Conservation (phyloP, 225 moss, liverwort and hornwort species). For the Physcomitrellopsis africana region DNA sequence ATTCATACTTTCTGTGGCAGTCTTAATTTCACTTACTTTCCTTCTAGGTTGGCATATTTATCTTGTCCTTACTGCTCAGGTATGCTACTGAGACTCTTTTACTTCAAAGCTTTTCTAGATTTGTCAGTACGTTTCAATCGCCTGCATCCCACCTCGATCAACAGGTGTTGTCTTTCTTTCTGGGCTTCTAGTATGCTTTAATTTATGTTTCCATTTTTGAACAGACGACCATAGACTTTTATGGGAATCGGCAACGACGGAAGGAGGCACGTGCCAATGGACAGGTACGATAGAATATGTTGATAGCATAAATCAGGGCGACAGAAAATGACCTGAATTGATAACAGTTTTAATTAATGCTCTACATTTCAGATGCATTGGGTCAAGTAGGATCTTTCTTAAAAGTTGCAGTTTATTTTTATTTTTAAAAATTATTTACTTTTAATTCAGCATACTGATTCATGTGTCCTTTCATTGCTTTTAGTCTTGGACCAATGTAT, state of each 20-base stretch:
- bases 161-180: not conserved
- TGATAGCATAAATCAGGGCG: not conserved
- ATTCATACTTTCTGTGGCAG: slow-evolving; percentile 81
- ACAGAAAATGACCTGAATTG: not conserved
- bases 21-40: slow-evolving; percentile 66
- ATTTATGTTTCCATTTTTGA: slow-evolving; percentile 17
- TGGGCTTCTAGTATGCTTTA: not conserved
- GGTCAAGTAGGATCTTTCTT: not conserved
- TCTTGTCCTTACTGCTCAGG: slow-evolving; percentile 80
- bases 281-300: slow-evolving; percentile 48
- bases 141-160: slow-evolving; percentile 7
- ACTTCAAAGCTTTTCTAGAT: not conserved
- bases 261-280: slow-evolving; percentile 66
- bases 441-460: slow-evolving; percentile 5
- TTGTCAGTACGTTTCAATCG: slow-evolving; percentile 7
- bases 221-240: slow-evolving; percentile 92
- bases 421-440: not conserved
- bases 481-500: slow-evolving; percentile 75
- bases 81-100: slow-evolving; percentile 32
- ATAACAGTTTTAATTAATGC: not conserved
- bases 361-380: not conserved
- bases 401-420: not conserved
- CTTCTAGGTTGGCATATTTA: slow-evolving; percentile 93
- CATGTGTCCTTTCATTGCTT: slow-evolving; percentile 22
- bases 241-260: slow-evolving; percentile 68